Conservation (phyloP, 2,329 filamentous ascomycete genomes). For the Aurifilum marmelostoma region DNA sequence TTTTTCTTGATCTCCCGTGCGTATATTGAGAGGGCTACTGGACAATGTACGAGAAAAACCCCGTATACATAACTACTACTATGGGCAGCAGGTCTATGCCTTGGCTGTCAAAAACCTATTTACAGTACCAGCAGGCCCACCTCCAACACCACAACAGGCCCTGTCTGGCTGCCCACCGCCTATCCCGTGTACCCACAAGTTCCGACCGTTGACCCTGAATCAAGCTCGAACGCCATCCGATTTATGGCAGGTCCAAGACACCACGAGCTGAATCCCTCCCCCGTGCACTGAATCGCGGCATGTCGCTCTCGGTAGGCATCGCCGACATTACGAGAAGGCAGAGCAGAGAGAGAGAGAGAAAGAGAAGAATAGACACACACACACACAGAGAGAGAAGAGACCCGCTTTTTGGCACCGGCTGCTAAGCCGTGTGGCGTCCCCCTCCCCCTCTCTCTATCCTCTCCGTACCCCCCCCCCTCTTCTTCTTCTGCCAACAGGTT, state of each 20-base stretch:
- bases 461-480: neutral
- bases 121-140: neutral
- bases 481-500: neutral
- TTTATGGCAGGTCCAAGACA: neutral
- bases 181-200: neutral
- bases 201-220: slow-evolving; percentile 6
- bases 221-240: neutral
- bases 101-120: neutral
- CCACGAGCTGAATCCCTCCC: neutral
- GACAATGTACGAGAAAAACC: neutral
- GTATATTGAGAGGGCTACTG: too few species aligned
- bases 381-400: neutral
- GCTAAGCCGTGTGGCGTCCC: neutral
- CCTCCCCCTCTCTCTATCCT: too few species aligned
- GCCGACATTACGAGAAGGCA: neutral
- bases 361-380: neutral
- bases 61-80: neutral
- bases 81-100: neutral
- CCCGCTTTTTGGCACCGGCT: slow-evolving; percentile 5
- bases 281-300: neutral
- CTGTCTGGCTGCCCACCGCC: neutral
- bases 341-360: neutral
- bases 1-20: too few species aligned
- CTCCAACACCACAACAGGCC: neutral
- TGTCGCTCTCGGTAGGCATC: neutral